Evolutionary conservation across 2,329 filamentous ascomycete genomes (phyloP).

Genomic region (Cladosporium phlei): DNA sequence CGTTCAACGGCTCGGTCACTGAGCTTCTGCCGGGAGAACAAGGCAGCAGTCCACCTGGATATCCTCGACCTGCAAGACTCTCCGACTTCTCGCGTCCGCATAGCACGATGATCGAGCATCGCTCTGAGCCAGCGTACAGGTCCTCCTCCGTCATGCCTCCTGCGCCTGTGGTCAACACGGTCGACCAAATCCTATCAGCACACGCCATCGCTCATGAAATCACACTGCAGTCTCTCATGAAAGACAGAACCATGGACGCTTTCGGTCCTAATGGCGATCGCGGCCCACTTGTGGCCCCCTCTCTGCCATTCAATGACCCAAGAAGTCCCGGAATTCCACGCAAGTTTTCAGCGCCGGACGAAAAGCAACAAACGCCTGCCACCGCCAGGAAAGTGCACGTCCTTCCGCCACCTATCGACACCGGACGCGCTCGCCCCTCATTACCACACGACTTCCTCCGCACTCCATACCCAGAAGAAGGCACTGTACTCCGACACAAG

Average conservation of each 20-base stretch:
- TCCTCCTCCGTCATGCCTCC: conserved; percentile 12
- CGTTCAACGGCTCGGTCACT: conserved; percentile 28
- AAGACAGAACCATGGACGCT: conserved; percentile 18
- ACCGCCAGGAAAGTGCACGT: conserved; percentile 26
- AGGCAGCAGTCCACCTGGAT: conserved; percentile 16
- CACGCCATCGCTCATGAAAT: conserved; percentile 32
- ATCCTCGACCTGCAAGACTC: conserved; percentile 15
- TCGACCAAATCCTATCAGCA: conserved; percentile 25
- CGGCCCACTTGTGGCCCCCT: conserved; percentile 21
- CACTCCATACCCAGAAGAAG: conserved; percentile 30
- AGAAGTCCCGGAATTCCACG: conserved; percentile 19
- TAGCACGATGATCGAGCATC: conserved; percentile 8
- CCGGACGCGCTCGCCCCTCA: conserved; percentile 18
- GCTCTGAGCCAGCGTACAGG: conserved; percentile 12
- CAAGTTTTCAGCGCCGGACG: conserved; percentile 10
- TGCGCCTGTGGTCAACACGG: conserved; percentile 16
- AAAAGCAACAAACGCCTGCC: background rate
- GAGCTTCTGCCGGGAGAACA: conserved; percentile 20
- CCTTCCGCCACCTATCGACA: conserved; percentile 32
- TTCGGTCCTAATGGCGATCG: conserved; percentile 19
- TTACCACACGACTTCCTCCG: conserved; percentile 28
- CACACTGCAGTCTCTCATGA: conserved; percentile 30
- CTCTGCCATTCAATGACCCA: conserved; percentile 22
- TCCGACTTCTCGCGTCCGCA: conserved; percentile 6
- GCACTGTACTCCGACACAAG: conserved; percentile 21